Evolutionary conservation across 2,329 filamentous ascomycete genomes (phyloP).

Genomic region (Talaromyces sp.): DNA sequence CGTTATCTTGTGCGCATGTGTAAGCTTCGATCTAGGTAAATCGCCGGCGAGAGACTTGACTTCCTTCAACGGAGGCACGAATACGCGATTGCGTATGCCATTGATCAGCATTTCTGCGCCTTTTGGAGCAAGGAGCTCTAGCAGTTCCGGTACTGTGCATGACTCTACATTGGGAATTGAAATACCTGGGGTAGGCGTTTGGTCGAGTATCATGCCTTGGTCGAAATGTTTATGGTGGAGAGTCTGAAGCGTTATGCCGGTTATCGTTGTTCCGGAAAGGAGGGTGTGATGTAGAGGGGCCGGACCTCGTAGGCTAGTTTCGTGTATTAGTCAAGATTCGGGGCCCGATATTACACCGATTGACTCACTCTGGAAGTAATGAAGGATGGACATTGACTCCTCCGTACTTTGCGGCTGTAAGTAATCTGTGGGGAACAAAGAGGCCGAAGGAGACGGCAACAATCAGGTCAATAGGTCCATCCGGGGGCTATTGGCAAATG

Average conservation of each 20-base stretch:
- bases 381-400: slow-evolving; percentile 94
- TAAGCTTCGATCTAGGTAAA: slow-evolving; percentile 20
- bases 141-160: slow-evolving; percentile 50
- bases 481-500: slow-evolving; percentile 50
- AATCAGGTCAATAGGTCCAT: slow-evolving; percentile 64
- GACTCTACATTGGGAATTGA: slow-evolving; percentile 46
- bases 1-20: slow-evolving; percentile 69
- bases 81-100: slow-evolving; percentile 59
- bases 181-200: slow-evolving; percentile 59
- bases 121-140: slow-evolving; percentile 55
- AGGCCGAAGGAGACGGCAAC: slow-evolving; percentile 93
- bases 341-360: too few species aligned
- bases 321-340: background rate
- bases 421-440: slow-evolving; percentile 73
- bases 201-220: slow-evolving; percentile 68
- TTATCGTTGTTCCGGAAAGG: slow-evolving; percentile 56
- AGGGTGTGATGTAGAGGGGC: slow-evolving; percentile 86
- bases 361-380: slow-evolving; percentile 70
- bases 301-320: slow-evolving; percentile 68
- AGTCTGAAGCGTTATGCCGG: slow-evolving; percentile 83
- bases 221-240: slow-evolving; percentile 75
- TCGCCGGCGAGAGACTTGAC: slow-evolving; percentile 23
- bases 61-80: slow-evolving; percentile 58
- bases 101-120: slow-evolving; percentile 69
- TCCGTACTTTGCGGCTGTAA: slow-evolving; percentile 69